Conservation (phyloP, 371 early-diverging fungal species). For the Mucor velutinosus region DNA sequence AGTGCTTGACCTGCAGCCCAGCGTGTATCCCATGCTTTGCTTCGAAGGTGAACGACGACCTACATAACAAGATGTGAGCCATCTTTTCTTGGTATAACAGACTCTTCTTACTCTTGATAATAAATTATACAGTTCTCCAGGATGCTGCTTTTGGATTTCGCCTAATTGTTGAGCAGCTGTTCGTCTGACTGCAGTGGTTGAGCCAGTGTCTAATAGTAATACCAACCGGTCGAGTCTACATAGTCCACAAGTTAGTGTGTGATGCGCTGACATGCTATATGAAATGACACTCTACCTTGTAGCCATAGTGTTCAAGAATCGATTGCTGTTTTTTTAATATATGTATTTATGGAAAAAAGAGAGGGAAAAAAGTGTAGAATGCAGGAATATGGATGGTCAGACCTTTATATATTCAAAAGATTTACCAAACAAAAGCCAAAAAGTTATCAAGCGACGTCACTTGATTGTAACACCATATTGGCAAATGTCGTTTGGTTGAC, state of each 20-base stretch:
- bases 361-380: not conserved
- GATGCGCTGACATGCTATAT: no score
- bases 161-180: constrained; percentile 96
- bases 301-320: not conserved
- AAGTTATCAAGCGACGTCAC: not conserved
- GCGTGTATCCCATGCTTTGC: constrained; percentile 95
- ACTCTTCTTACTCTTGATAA: constrained; percentile 70
- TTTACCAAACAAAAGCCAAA: not conserved
- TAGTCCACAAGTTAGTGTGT: no score
- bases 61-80: constrained; percentile 24
- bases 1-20: constrained; percentile 92
- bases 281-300: not conserved
- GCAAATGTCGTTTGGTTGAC: no score
- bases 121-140: constrained; percentile 87
- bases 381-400: not conserved
- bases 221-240: constrained; percentile 91
- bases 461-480: not conserved
- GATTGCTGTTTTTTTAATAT: not conserved
- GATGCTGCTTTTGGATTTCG: constrained; percentile 92
- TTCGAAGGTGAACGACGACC: constrained; percentile 86
- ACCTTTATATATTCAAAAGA: not conserved
- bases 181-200: constrained; percentile 81
- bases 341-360: not conserved
- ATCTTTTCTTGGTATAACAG: not conserved
- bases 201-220: constrained; percentile 90